phyloP scores from a whole-genome alignment of 306 rosid species.

The Dryas alaskensis region DNA sequence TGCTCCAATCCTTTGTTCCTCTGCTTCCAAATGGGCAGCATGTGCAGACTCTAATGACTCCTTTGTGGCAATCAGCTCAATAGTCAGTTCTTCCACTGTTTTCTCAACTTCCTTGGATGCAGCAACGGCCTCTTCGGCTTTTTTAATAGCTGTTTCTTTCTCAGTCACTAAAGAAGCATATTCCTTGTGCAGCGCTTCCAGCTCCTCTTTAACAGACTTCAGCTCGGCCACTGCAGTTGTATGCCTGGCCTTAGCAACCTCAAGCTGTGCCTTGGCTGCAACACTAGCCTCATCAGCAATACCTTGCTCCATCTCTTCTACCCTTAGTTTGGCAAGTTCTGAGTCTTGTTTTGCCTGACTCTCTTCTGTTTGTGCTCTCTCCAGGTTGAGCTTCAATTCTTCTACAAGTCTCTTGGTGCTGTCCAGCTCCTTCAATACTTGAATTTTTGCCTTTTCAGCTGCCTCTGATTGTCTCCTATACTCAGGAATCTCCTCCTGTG shows the following conservation, averaged over 20 bases:
- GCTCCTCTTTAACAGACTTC: slow-evolving; percentile 73
- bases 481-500: slow-evolving; percentile 71
- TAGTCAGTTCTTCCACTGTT: slow-evolving; percentile 83
- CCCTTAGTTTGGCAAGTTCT: slow-evolving; percentile 95
- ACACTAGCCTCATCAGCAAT: slow-evolving; percentile 93
- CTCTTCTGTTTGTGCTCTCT: slow-evolving; percentile 96
- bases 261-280: slow-evolving; percentile 97
- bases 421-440: slow-evolving; percentile 75
- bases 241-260: slow-evolving; percentile 93
- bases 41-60: slow-evolving; percentile 88
- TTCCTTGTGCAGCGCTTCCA: slow-evolving; percentile 61
- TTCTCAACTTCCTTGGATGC: slow-evolving; percentile 89
- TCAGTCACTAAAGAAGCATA: slow-evolving; percentile 71
- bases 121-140: slow-evolving; percentile 83
- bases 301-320: slow-evolving; percentile 99
- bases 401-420: slow-evolving; percentile 81
- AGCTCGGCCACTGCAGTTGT: slow-evolving; percentile 76
- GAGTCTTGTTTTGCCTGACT: slow-evolving; percentile 94
- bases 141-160: slow-evolving; percentile 61
- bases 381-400: slow-evolving; percentile 89
- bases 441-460: slow-evolving; percentile 59
- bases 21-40: slow-evolving; percentile 91
- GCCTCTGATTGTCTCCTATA: slow-evolving; percentile 58
- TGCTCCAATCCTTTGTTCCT: slow-evolving; percentile 91
- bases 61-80: slow-evolving; percentile 82